Base-by-base conservation (phyloP, 176 grass and related monocot species). In the Coix lacrymajobi region DNA sequence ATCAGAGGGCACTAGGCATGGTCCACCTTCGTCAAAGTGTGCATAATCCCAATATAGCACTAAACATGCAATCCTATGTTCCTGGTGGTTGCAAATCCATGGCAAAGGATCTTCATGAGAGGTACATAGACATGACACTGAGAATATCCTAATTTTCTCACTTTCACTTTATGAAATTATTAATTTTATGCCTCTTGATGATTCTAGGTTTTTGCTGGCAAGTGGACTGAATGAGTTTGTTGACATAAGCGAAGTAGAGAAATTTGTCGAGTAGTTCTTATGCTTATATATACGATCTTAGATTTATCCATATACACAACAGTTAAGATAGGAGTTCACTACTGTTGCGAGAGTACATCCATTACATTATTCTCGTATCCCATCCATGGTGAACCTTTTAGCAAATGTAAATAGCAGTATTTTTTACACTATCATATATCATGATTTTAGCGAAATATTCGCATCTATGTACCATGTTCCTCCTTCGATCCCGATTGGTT, bases 11-110 rank as follows among this genome's bases (percentile, higher is more conserved):
- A 49, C 1, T 87, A 6, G 94, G 87, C 6, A 88, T 81, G 94
- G 87, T 94, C 33, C 94, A 97, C 38, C 63, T 97, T 62, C 79
- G 89, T 60, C 94, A 97, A 49, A 97, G 94, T 45, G 92, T 97
- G 49, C 92, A 94, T 60, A 92, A 94, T 72, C 92, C 92, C 11
- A 94, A 97, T 46, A 90, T 97, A 81, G 92, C 87, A 65, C 31
- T 94, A 0, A 94, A 92, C 74, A 83, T 94, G 79, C 92, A 97
- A 48, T 92, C 89, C 78, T 83, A 70, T 25, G 19, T 89, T 34
- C 38, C 62, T 57, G 92, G 89, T 77, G 92, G 92, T 16, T 97
- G 92, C 73, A 75, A 87, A 87, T 86, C 80, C 73, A 94, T 90
- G 74, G 82, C 83, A 51, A 83, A 19, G 83, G 77, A 74, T 84